phyloP scores from a whole-genome alignment of 2,329 filamentous ascomycete genomes.

The Simplicillium sp. region DNA sequence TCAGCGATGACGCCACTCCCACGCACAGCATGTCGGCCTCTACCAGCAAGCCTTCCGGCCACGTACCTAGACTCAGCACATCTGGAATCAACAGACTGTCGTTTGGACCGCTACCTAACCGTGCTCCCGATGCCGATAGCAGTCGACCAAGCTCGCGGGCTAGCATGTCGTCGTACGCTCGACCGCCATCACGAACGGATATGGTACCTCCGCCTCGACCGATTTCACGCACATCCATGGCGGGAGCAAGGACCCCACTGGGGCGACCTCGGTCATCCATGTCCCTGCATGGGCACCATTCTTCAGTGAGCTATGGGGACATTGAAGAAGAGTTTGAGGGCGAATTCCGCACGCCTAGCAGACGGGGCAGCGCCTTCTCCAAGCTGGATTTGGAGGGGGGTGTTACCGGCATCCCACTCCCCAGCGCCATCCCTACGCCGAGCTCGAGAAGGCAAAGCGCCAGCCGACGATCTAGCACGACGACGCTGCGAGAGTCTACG shows the following conservation, averaged over 20 bases:
- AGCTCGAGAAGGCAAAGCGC: constrained; percentile 32
- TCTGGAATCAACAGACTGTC: constrained; percentile 55
- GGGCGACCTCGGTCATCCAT: constrained; percentile 64
- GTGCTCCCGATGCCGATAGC: constrained; percentile 34
- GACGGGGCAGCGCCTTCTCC: constrained; percentile 40
- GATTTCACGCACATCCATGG: constrained; percentile 54
- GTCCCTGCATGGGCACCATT: constrained; percentile 47
- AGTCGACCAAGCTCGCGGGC: constrained; percentile 65
- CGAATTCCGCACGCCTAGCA: constrained; percentile 41
- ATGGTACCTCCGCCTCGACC: constrained; percentile 48
- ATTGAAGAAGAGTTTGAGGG: constrained; percentile 32
- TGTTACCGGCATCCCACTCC: constrained; percentile 28
- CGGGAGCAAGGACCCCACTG: constrained; percentile 53
- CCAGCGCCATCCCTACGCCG: constrained; percentile 39
- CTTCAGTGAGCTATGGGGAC: constrained; percentile 45
- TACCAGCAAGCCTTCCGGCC: constrained; percentile 32
- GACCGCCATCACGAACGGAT: constrained; percentile 44
- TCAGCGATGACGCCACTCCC: constrained; percentile 42
- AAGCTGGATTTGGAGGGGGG: constrained; percentile 33
- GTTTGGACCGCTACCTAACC: constrained; percentile 51
- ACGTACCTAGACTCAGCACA: constrained; percentile 49
- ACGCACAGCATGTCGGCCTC: constrained; percentile 25
- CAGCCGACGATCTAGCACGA: constrained; percentile 30
- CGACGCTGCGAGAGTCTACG: constrained; percentile 15
- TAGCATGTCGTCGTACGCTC: constrained; percentile 46